Evolutionary conservation across 78 protist species (phyloP).

Genomic region (Pigoraptor vietnamica): DNA sequence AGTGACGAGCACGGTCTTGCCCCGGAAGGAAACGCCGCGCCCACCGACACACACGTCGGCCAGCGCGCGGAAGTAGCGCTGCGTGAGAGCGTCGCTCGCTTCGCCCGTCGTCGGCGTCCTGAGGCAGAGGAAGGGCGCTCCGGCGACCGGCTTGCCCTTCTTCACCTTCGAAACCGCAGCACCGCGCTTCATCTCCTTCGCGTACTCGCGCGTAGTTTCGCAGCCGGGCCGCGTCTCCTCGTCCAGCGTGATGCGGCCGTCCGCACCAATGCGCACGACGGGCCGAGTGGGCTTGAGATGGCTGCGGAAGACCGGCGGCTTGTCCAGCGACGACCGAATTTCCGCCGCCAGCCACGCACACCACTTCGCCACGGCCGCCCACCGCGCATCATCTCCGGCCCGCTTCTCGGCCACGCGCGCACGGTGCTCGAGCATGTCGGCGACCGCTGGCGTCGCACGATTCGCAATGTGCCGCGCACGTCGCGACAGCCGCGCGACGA

Average conservation of each 20-base stretch:
- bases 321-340: not conserved
- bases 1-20: conserved; percentile 47
- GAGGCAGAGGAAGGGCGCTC: not conserved
- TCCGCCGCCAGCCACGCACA: not conserved
- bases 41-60: not conserved
- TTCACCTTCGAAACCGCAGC: too few relatives aligned
- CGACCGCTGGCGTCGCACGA: not conserved
- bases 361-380: not conserved
- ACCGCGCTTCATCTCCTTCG: not conserved
- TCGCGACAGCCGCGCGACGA: not conserved
- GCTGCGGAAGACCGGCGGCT: not conserved
- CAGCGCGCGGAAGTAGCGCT: conserved; percentile 13
- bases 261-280: not conserved
- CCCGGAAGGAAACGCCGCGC: conserved; percentile 19
- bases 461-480: not conserved
- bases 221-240: not conserved
- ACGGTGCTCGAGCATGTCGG: not conserved
- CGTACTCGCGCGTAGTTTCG: not conserved
- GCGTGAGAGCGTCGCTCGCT: not conserved
- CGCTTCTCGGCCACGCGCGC: too few relatives aligned
- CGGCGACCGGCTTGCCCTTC: too few relatives aligned
- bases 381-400: not conserved
- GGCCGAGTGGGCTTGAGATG: not conserved
- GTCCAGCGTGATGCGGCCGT: not conserved
- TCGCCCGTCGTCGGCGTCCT: not conserved